Conservation (phyloP, 2,329 filamentous ascomycete genomes). For the Pezicula neosporulosa region DNA sequence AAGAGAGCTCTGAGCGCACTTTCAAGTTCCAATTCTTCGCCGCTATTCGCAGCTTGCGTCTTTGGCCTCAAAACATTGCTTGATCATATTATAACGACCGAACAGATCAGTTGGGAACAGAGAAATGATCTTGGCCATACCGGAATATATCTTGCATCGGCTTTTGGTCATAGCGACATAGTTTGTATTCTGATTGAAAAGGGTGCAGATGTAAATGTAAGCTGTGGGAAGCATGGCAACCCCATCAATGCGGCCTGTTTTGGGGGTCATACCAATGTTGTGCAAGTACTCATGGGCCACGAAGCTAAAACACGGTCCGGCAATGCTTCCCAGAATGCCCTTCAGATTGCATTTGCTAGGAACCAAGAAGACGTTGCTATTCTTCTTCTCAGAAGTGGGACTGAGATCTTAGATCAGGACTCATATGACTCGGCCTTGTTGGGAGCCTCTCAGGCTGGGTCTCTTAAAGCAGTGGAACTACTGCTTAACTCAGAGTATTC, state of each 20-base stretch:
- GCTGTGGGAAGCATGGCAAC: neutral
- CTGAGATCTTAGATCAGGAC: neutral
- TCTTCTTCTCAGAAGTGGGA: neutral
- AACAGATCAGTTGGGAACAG: neutral
- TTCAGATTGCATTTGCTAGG: neutral
- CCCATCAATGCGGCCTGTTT: neutral
- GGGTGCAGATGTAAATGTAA: neutral
- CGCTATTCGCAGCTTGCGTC: neutral
- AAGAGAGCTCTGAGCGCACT: neutral
- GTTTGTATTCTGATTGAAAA: neutral
- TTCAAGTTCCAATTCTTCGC: neutral
- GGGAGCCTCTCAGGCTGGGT: neutral
- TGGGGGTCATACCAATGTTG: neutral
- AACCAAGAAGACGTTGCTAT: neutral
- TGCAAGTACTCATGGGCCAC: neutral
- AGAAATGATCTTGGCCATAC: neutral
- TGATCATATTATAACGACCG: neutral
- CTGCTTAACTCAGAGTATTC: neutral
- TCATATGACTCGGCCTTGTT: neutral
- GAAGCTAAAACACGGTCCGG: neutral
- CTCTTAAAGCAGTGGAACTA: neutral
- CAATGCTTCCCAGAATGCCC: neutral
- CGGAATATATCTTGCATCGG: neutral
- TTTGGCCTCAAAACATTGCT: neutral
- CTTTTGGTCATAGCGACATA: neutral